Evolutionary conservation across 306 rosid genomes (phyloP).

Genomic region (Glycine tomentella): DNA sequence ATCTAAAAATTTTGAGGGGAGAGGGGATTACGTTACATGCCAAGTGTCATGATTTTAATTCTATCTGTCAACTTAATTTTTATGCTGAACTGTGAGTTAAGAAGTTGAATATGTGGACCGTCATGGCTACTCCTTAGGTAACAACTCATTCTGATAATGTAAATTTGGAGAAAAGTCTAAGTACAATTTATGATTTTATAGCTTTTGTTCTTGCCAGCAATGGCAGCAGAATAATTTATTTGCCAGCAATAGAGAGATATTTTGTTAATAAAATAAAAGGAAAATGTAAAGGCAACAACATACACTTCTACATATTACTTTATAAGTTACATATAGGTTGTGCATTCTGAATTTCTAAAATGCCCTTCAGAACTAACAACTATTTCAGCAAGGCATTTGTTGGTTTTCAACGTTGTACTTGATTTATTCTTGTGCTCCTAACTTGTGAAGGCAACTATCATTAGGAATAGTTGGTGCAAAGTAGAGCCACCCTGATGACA

Average conservation of each 20-base stretch:
- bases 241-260: constrained; percentile 6
- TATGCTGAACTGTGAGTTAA: too few species aligned
- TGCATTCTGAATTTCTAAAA: constrained; percentile 29
- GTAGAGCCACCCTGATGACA: constrained; percentile 65
- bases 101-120: too few species aligned
- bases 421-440: constrained; percentile 45
- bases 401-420: constrained; percentile 42
- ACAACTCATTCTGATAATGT: too few species aligned
- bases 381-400: constrained; percentile 43
- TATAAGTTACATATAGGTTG: too few species aligned
- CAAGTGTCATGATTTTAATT: too few species aligned
- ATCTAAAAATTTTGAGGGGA: too few species aligned
- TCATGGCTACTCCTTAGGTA: too few species aligned
- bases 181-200: not conserved
- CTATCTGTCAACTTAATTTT: too few species aligned
- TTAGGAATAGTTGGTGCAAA: constrained; percentile 46
- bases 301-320: constrained; percentile 36
- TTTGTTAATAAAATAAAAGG: constrained; percentile 38
- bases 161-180: constrained; percentile 36
- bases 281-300: constrained; percentile 33
- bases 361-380: constrained; percentile 44
- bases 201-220: constrained; percentile 14
- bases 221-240: not conserved
- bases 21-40: too few species aligned
- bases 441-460: constrained; percentile 51